Evolutionary conservation across 179 eudicot species (phyloP), one percentile per base, ranked within the genome.

Genomic region (Sideroxylon spinosum): DNA sequence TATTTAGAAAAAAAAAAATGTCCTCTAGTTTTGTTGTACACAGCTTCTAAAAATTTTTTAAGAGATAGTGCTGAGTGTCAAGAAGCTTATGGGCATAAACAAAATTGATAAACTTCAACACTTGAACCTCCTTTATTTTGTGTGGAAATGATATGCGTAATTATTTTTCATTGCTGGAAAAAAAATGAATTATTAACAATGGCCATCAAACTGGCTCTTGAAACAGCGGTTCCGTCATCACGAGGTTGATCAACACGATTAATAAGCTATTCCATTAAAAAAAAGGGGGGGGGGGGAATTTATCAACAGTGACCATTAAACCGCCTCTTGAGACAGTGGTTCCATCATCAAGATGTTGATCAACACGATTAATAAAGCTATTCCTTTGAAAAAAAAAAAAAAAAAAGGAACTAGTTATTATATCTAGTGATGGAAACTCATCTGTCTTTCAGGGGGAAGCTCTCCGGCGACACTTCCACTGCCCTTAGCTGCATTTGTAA

Each of bases 401-500:
- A 37, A 37, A 37, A 29, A 29, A 29, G 3, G 37, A 37, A 13
- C 32, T 44, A 25, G 53, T 59, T 50, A 49, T 71, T 71, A 16
- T 48, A 17, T 48, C 26, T 23, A 73, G 74, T 74, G 60, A 74
- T 22, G 14, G 16, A 79, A 73, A 14, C 6, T 60, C 17, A 7
- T 62, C 65, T 85, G 57, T 76, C 49, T 76, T 73, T 74, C 86
- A 92, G 97, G 90, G 76, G 87, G 84, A 75, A 90, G 90, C 81
- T 89, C 93, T 74, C 91, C 90, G 37, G 94, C 97, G 50, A 89
- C 97, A 32, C 96, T 96, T 78, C 99, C 98, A 66, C 89, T 96
- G 78, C 99, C 99, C n/a, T 78, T 96, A 86, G 99, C 99, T 55
- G 99, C 99, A 74, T 96, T 96, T 80, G 93, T 92, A 77, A 94